Conservation (phyloP, 805 yeast species). For the Lipomyces anomalus region DNA sequence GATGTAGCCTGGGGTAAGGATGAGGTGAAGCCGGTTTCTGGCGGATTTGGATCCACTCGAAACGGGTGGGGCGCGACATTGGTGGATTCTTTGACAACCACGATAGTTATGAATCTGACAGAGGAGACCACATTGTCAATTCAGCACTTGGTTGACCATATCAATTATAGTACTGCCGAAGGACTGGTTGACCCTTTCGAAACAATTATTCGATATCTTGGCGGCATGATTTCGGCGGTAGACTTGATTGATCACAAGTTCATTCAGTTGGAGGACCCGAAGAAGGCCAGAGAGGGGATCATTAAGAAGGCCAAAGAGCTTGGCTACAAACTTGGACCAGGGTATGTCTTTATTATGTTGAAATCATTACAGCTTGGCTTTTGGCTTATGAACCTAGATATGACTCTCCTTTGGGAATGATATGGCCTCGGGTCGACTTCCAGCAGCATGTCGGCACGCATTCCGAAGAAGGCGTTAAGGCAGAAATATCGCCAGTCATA, state of each 20-base stretch:
- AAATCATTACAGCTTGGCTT: too few species aligned
- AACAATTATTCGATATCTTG: constrained; percentile 40
- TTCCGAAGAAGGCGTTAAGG: background rate
- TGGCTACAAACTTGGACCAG: constrained; percentile 40
- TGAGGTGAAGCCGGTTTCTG: constrained; percentile 36
- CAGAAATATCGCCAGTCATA: constrained; percentile 1
- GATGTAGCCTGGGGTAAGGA: constrained; percentile 35
- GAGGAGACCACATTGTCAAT: constrained; percentile 35
- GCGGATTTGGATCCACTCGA: constrained; percentile 30
- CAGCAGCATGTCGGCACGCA: constrained; percentile 6
- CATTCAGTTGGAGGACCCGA: background rate
- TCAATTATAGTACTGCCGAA: constrained; percentile 36
- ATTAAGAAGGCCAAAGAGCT: constrained; percentile 35
- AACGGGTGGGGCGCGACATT: constrained; percentile 43
- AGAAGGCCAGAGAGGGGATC: constrained; percentile 17
- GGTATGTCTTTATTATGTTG: too few species aligned
- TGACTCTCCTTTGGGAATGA: constrained; percentile 47
- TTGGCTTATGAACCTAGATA: too few species aligned
- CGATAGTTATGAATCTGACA: constrained; percentile 35
- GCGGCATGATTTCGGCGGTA: constrained; percentile 43
- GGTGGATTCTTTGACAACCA: constrained; percentile 42
- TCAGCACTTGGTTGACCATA: constrained; percentile 27
- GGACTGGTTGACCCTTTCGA: constrained; percentile 38
- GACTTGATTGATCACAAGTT: constrained; percentile 36
- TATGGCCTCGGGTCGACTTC: constrained; percentile 28